Evolutionary conservation across 1,284 basidiomycete species (phyloP).

Genomic region (Trametes pubescens): DNA sequence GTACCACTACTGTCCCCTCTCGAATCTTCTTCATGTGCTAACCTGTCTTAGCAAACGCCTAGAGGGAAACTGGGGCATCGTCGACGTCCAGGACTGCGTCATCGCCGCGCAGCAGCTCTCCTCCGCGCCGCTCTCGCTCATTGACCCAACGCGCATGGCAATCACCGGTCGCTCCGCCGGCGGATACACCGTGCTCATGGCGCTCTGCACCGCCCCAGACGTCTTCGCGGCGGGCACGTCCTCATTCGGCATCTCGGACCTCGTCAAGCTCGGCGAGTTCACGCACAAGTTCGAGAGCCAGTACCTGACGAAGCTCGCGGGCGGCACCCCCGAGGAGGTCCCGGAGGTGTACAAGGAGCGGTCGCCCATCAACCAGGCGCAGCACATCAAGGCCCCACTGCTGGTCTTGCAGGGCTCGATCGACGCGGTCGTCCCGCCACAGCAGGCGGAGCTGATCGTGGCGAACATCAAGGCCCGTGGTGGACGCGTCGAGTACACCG

Average conservation of each 20-base stretch:
- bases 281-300: constrained; percentile 64
- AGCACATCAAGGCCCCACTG: constrained; percentile 55
- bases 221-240: constrained; percentile 52
- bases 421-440: constrained; percentile 56
- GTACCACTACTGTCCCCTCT: constrained; percentile 18
- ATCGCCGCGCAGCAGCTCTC: constrained; percentile 58
- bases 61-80: constrained; percentile 69
- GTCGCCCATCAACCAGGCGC: constrained; percentile 55
- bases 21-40: not conserved
- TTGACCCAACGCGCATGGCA: constrained; percentile 63
- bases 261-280: constrained; percentile 50
- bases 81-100: constrained; percentile 70
- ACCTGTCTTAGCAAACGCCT: constrained; percentile 57
- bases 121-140: constrained; percentile 49
- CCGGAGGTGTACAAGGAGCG: constrained; percentile 55
- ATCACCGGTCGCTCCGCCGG: constrained; percentile 62
- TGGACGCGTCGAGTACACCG: constrained; percentile 53
- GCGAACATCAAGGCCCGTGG: constrained; percentile 48
- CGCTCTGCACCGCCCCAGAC: constrained; percentile 43
- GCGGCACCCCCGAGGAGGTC: constrained; percentile 53
- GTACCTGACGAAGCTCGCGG: constrained; percentile 55
- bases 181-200: constrained; percentile 59
- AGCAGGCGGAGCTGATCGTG: constrained; percentile 58
- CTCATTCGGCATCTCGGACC: constrained; percentile 56
- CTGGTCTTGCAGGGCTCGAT: constrained; percentile 59